Conservation (phyloP, 164 flowering plant genomes). For the Sedum album region DNA sequence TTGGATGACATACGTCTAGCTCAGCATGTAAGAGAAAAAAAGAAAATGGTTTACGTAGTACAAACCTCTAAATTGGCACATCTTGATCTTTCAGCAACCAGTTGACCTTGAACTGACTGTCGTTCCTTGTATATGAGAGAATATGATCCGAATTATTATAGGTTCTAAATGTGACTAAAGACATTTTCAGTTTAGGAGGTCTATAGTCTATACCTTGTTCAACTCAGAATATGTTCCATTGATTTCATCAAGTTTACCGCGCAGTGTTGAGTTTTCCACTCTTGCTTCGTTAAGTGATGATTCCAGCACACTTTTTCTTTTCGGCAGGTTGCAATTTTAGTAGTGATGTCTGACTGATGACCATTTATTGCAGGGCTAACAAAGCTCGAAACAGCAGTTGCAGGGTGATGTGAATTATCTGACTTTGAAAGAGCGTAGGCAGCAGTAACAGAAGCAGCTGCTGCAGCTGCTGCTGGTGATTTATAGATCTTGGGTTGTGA, state of each 20-base stretch:
- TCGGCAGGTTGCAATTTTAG: slow-evolving; percentile 25
- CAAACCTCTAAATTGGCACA: slow-evolving; percentile 87
- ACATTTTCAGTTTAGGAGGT: background rate
- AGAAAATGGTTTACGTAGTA: background rate
- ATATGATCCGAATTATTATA: slow-evolving; percentile 8
- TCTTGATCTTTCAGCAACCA: slow-evolving; percentile 74
- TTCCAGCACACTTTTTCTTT: slow-evolving; percentile 49
- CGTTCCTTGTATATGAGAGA: slow-evolving; percentile 52
- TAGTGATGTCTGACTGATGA: slow-evolving; percentile 22
- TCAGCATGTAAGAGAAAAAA: background rate
- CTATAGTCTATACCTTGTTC: slow-evolving; percentile 52
- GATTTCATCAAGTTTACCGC: slow-evolving; percentile 46
- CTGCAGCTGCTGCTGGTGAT: slow-evolving; percentile 97
- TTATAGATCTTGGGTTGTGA: slow-evolving; percentile 69
- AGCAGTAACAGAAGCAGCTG: slow-evolving; percentile 95
- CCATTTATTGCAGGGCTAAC: slow-evolving; percentile 18
- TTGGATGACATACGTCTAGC: background rate
- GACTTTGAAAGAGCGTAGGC: slow-evolving; percentile 68
- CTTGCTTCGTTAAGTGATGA: slow-evolving; percentile 34
- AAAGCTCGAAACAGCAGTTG: slow-evolving; percentile 19
- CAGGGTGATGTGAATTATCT: slow-evolving; percentile 29
- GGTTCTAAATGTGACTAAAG: no score
- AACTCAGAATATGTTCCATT: slow-evolving; percentile 56
- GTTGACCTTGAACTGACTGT: slow-evolving; percentile 79
- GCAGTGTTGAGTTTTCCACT: slow-evolving; percentile 44